Percentiles rank a stretch among this genome's conserved stretches.
Conservation (phyloP, 768 basidiomycete genomes). For the Termitomyces sp. region DNA sequence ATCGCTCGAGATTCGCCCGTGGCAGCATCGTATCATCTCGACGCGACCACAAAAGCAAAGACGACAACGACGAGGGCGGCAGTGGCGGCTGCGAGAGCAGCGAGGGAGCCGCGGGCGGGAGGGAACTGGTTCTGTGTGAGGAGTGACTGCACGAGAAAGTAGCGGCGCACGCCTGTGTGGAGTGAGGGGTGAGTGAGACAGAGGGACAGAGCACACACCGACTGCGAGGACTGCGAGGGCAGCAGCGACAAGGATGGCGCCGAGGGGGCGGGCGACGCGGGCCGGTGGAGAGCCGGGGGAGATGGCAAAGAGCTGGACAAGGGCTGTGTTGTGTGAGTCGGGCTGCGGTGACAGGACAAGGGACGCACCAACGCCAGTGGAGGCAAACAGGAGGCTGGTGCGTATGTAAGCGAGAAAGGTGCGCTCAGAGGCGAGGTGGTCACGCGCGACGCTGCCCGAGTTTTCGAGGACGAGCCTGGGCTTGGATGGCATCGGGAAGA, state of each 20-base stretch:
- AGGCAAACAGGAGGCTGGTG: slow-evolving; percentile 56
- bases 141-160: slow-evolving; percentile 45
- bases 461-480: slow-evolving; percentile 36
- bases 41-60: slow-evolving; percentile 11
- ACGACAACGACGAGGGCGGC: slow-evolving; percentile 13
- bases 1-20: too few species aligned
- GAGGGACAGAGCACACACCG: slow-evolving; percentile 28
- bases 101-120: slow-evolving; percentile 40
- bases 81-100: slow-evolving; percentile 24
- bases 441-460: slow-evolving; percentile 56
- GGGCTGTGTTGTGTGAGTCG: slow-evolving; percentile 23
- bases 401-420: slow-evolving; percentile 61
- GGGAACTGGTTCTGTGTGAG: slow-evolving; percentile 48
- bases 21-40: too few species aligned
- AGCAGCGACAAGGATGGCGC: slow-evolving; percentile 40
- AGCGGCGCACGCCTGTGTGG: slow-evolving; percentile 40
- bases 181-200: not conserved
- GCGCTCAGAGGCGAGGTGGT: slow-evolving; percentile 58
- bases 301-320: slow-evolving; percentile 50
- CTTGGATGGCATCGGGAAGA: too few species aligned
- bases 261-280: slow-evolving; percentile 43
- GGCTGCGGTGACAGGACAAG: not conserved
- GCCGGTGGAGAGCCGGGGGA: slow-evolving; percentile 14
- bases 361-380: slow-evolving; percentile 52
- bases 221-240: slow-evolving; percentile 42